Evolutionary conservation across 2,329 filamentous ascomycete species (phyloP), one percentile per base, ranked within the genome.

Genomic region (Hymenoscyphus repandus): DNA sequence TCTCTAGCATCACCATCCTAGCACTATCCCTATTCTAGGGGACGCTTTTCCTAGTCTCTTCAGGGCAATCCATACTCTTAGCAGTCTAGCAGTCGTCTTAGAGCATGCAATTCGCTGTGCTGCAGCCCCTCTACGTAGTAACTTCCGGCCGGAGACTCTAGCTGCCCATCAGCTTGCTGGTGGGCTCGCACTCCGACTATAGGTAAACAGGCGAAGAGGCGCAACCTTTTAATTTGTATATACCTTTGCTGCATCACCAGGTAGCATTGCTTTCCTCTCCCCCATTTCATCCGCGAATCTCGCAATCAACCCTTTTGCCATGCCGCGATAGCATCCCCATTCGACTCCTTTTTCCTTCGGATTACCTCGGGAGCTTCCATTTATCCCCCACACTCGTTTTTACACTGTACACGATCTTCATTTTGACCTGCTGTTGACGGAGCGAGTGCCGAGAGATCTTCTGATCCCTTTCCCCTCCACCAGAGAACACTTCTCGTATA

Each of bases 211-310:
- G 38, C 6, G 38, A 40, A 4, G 15, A 20, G 38, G 38, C 6
- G 15, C 38, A 41, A 11, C 12, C 12, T 45, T 42, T 49, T 49
- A 49, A 49, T 49, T 43, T 49, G 46, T 49, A 39, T 33, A 27
- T 39, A 43, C 40, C 30, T 37, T n/a, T 37, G 15, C 31, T 34
- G 36, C 46, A 39, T 49, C 38, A 49, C 38, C 46, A 42, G 46
- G 31, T 49, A 41, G 30, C 39, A 18, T 17, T 37, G 36, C 46
- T 49, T 43, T 43, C 42, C 42, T 46, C 44, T 34, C 42, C 38
- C 18, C 32, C 39, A 49, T 43, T 49, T 49, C 46, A 30, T 43
- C 40, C 40, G 43, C 30, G 3, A 6, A 5, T 3, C 30, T 39
- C 42, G 46, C 38, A 37, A 30, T 43, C 40, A 42, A 32, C 22